Conservation (phyloP, 2,329 filamentous ascomycete species). For the Fusarium nodosum region DNA sequence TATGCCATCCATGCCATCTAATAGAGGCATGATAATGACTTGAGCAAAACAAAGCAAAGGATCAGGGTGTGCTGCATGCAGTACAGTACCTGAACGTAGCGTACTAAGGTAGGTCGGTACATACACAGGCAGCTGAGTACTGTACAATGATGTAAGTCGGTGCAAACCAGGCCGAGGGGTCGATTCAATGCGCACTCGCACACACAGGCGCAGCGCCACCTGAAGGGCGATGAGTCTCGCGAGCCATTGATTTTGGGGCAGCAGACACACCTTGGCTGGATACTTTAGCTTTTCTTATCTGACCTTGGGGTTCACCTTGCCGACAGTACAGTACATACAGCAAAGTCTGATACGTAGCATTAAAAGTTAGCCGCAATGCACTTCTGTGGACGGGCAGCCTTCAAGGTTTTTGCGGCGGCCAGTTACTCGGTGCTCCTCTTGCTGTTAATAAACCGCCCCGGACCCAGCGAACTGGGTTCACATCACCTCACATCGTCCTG, state of each 20-base stretch:
- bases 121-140: neutral
- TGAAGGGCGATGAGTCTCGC: constrained; percentile 38
- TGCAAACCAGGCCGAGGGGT: constrained; percentile 38
- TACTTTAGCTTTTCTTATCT: constrained; percentile 21
- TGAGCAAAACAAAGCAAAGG: constrained; percentile 8
- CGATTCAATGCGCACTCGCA: constrained; percentile 24
- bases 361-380: constrained; percentile 12
- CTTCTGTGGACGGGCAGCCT: constrained; percentile 19
- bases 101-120: neutral
- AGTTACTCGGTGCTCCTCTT: constrained; percentile 8
- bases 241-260: constrained; percentile 34
- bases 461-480: constrained; percentile 45
- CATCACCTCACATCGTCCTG: constrained; percentile 50
- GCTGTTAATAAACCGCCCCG: constrained; percentile 43
- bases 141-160: constrained; percentile 50
- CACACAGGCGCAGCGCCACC: constrained; percentile 31
- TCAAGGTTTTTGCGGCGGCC: constrained; percentile 9
- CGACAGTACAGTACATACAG: constrained; percentile 13
- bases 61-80: constrained; percentile 18
- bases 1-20: constrained; percentile 11
- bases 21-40: constrained; percentile 35
- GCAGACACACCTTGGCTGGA: constrained; percentile 39
- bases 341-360: constrained; percentile 21
- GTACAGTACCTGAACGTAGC: constrained; percentile 36
- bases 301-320: constrained; percentile 18